phyloP scores from a whole-genome alignment of 257 asterid species.

The Fraxinus americana region DNA sequence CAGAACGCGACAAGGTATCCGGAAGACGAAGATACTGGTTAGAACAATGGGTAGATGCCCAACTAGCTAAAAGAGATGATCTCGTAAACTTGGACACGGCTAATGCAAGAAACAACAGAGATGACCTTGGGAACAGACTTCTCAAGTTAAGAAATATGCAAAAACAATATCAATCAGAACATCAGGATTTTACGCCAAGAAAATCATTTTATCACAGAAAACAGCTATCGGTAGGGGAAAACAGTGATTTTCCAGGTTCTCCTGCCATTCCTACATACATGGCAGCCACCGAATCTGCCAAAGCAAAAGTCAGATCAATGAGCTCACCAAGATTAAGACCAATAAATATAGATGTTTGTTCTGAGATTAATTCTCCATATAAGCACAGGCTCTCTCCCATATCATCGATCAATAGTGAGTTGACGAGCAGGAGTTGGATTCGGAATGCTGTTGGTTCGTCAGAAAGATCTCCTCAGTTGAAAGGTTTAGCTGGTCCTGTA shows the following conservation, averaged over 20 bases:
- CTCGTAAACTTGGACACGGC: constrained; percentile 35
- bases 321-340: constrained; percentile 89
- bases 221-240: constrained; percentile 69
- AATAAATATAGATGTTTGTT: constrained; percentile 64
- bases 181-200: constrained; percentile 53
- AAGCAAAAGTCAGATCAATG: constrained; percentile 76
- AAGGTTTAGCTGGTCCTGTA: constrained; percentile 53
- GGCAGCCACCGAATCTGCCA: constrained; percentile 92
- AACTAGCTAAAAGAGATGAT: constrained; percentile 65
- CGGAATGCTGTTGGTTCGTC: constrained; percentile 44
- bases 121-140: constrained; percentile 41
- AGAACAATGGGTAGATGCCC: constrained; percentile 89
- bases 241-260: constrained; percentile 48
- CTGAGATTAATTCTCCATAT: constrained; percentile 76
- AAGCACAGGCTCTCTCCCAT: constrained; percentile 82
- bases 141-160: constrained; percentile 31
- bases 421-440: constrained; percentile 62
- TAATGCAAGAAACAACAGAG: constrained; percentile 44
- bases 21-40: constrained; percentile 76
- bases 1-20: constrained; percentile 59
- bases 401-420: constrained; percentile 84
- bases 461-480: constrained; percentile 72
- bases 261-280: constrained; percentile 78
- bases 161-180: constrained; percentile 52
- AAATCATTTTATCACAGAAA: constrained; percentile 70